These are phyloP conservation scores for Termitomyces sp. DNA, from an alignment of 768 basidiomycete species.

Conservation along the genomic window DNA sequence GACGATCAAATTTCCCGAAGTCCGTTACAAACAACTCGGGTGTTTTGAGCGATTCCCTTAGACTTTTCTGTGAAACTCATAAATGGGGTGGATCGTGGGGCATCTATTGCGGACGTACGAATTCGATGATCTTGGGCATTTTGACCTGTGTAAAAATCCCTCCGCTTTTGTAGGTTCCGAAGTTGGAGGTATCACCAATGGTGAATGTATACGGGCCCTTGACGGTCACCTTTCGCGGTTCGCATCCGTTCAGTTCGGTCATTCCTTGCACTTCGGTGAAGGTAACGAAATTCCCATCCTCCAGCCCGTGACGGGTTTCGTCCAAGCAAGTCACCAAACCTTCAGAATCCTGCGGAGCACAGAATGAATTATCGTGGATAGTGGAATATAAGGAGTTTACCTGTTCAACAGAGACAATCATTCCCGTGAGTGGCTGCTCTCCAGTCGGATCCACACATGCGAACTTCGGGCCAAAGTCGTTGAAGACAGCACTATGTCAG, in stretches of 20 bases:
- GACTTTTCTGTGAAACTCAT: constrained; percentile 69
- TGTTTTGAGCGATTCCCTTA: constrained; percentile 74
- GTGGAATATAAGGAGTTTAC: constrained; percentile 31
- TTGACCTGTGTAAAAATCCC: constrained; percentile 98
- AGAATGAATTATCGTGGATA: neutral
- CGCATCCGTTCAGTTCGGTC: constrained; percentile 85
- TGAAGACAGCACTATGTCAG: constrained; percentile 76
- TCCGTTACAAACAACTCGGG: constrained; percentile 95
- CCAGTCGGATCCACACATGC: constrained; percentile 98
- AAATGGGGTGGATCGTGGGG: neutral
- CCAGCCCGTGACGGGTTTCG: constrained; percentile 96
- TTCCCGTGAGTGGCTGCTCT: constrained; percentile 88
- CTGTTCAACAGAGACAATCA: constrained; percentile 94
- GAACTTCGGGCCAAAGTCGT: constrained; percentile 94
- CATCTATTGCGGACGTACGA: constrained; percentile 53
- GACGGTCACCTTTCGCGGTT: constrained; percentile 87
- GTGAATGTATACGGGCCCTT: constrained; percentile 98
- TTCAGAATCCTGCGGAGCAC: constrained; percentile 59
- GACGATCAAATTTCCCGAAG: constrained; percentile 96
- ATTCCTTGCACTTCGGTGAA: constrained; percentile 96
- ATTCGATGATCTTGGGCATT: constrained; percentile 95
- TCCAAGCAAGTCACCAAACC: constrained; percentile 96
- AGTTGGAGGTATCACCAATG: constrained; percentile 84
- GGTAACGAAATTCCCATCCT: constrained; percentile 97
- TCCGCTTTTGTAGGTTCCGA: constrained; percentile 77